Evolutionary conservation across 2,329 filamentous ascomycete species (phyloP).

Genomic region (Aciculosporium take): DNA sequence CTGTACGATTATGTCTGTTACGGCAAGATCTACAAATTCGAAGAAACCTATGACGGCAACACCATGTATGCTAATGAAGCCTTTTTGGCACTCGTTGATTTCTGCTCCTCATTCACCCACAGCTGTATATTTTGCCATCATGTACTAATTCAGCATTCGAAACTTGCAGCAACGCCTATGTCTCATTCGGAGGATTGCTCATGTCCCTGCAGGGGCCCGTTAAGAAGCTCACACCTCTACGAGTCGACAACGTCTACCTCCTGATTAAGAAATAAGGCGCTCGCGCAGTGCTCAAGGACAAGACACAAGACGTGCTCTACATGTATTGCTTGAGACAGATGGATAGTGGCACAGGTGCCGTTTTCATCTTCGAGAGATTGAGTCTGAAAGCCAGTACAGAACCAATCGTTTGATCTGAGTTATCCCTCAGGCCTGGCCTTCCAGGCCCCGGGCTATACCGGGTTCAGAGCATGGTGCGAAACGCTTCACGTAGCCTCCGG

Average conservation of each 20-base stretch:
- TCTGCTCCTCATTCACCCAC: background rate
- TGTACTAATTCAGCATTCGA: conserved; percentile 2
- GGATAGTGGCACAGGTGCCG: background rate
- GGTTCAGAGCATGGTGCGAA: background rate
- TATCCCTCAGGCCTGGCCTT: background rate
- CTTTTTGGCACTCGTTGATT: background rate
- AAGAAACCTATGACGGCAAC: conserved; percentile 63
- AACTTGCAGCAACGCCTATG: conserved; percentile 64
- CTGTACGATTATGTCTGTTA: conserved; percentile 80
- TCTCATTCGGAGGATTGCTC: conserved; percentile 84
- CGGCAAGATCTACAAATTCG: conserved; percentile 79
- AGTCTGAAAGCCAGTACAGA: background rate
- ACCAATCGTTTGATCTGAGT: background rate
- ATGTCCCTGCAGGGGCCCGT: conserved; percentile 87
- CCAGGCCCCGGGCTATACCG: background rate
- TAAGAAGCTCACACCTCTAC: conserved; percentile 82
- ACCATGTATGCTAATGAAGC: conserved; percentile 48
- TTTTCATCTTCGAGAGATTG: background rate
- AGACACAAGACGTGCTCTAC: background rate
- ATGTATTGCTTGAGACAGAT: background rate
- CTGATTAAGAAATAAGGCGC: conserved; percentile 61
- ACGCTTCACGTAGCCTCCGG: background rate
- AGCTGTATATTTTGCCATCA: background rate
- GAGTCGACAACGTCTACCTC: conserved; percentile 88
- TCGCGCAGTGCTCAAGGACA: background rate